Conservation (phyloP, 2,329 filamentous ascomycete genomes). For the Fusarium kyushuense region DNA sequence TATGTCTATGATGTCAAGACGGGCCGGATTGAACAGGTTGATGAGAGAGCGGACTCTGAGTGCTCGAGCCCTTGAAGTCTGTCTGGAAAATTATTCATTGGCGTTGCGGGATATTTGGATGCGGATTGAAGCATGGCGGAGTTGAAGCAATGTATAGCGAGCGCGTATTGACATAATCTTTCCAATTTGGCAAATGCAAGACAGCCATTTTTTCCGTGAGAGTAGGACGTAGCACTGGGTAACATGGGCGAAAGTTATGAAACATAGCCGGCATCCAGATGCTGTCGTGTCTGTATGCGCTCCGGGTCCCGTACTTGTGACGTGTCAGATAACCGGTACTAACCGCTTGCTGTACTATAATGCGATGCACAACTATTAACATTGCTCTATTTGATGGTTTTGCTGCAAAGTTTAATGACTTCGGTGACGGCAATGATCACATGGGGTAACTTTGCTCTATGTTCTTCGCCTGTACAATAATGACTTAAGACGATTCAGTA, state of each 20-base stretch:
- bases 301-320: neutral
- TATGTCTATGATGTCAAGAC: constrained; percentile 85
- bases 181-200: neutral
- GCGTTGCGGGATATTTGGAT: neutral
- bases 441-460: too few species aligned
- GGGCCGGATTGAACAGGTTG: constrained; percentile 62
- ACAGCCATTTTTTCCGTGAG: too few species aligned
- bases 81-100: neutral
- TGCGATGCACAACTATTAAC: neutral
- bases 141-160: neutral
- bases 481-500: too few species aligned
- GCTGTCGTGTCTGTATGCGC: neutral
- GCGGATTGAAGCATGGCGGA: too few species aligned
- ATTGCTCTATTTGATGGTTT: too few species aligned
- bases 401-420: too few species aligned
- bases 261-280: neutral
- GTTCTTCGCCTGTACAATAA: too few species aligned
- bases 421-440: too few species aligned
- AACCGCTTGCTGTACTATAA: neutral
- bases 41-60: constrained; percentile 25
- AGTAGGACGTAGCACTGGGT: too few species aligned
- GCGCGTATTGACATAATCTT: neutral
- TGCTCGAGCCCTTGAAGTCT: constrained; percentile 21
- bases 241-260: accelerated
- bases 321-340: neutral